These are phyloP conservation scores for Dryas drummondii DNA, from an alignment of 306 rosid genomes.

Conservation along the genomic window DNA sequence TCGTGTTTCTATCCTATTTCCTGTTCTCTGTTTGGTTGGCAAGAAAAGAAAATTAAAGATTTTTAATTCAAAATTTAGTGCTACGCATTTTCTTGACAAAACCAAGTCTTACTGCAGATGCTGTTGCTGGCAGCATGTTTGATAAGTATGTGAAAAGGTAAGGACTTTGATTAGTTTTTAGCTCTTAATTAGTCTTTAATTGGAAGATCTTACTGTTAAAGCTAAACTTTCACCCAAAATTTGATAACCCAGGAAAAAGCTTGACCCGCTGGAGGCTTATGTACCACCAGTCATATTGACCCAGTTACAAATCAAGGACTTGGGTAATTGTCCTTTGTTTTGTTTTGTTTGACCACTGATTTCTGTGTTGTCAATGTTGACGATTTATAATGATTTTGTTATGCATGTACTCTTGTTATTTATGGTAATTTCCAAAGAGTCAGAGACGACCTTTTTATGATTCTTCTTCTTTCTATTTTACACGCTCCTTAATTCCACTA, in stretches of 20 bases:
- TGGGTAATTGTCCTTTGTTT: constrained; percentile 47
- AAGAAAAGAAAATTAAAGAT: neutral
- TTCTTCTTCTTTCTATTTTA: too few relatives aligned
- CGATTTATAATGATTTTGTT: neutral
- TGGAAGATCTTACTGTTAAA: too few relatives aligned
- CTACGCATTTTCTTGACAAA: neutral
- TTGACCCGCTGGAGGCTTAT: constrained; percentile 83
- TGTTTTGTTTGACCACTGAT: neutral
- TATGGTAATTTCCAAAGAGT: too few relatives aligned
- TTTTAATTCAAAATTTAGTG: neutral
- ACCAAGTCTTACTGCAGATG: constrained; percentile 40
- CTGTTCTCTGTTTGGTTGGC: neutral
- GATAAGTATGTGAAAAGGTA: constrained; percentile 83
- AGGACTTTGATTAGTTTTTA: neutral
- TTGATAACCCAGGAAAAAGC: constrained; percentile 60
- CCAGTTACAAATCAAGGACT: constrained; percentile 79
- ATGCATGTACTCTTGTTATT: neutral
- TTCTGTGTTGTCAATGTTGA: neutral
- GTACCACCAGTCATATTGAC: constrained; percentile 81
- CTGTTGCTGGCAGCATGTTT: constrained; percentile 51
- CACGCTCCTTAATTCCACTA: neutral
- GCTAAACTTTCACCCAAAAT: neutral
- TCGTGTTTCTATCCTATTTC: neutral
- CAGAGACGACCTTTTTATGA: too few relatives aligned
- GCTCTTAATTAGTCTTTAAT: neutral